Percentiles rank a stretch among this genome's conserved stretches.
These are phyloP conservation scores for Fagopyrum esculentum DNA, from an alignment of 148 eudicot genomes.

Conservation along the genomic window DNA sequence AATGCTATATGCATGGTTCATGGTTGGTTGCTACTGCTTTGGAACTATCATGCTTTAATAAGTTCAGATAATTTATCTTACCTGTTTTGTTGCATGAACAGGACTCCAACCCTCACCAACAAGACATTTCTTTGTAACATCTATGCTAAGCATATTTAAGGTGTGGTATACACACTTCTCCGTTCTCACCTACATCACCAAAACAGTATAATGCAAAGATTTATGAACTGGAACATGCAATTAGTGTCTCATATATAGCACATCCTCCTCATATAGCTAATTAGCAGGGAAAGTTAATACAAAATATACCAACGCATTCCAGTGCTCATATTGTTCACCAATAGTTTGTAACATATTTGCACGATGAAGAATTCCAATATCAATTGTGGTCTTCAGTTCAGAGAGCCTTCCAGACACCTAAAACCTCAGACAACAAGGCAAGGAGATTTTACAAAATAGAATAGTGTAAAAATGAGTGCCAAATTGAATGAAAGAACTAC, in stretches of 20 bases:
- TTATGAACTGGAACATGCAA: not conserved
- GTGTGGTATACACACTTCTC: constrained; percentile 93
- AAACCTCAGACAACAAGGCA: not conserved
- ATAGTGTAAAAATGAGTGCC: not conserved
- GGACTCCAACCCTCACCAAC: constrained; percentile 99
- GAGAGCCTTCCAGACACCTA: constrained; percentile 81
- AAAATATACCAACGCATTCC: constrained; percentile 71
- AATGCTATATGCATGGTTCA: not conserved
- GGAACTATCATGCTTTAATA: not conserved
- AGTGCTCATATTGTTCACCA: constrained; percentile 72
- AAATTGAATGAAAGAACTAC: not conserved
- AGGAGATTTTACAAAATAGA: not conserved
- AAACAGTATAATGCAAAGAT: not conserved
- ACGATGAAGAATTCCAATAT: constrained; percentile 70
- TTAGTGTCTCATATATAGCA: not conserved
- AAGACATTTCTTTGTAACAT: constrained; percentile 95
- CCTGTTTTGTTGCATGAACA: constrained; percentile 84
- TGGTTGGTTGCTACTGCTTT: not conserved
- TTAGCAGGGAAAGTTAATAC: not conserved
- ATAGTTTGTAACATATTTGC: constrained; percentile 63
- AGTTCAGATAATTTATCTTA: constrained; percentile 16
- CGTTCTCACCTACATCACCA: constrained; percentile 57
- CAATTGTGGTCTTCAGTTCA: constrained; percentile 83
- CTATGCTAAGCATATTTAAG: constrained; percentile 95
- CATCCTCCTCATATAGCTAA: not conserved